These are phyloP conservation scores for Skeletonema tropicum DNA, from an alignment of 108 stramenopile genomes.

Conservation along the genomic window DNA sequence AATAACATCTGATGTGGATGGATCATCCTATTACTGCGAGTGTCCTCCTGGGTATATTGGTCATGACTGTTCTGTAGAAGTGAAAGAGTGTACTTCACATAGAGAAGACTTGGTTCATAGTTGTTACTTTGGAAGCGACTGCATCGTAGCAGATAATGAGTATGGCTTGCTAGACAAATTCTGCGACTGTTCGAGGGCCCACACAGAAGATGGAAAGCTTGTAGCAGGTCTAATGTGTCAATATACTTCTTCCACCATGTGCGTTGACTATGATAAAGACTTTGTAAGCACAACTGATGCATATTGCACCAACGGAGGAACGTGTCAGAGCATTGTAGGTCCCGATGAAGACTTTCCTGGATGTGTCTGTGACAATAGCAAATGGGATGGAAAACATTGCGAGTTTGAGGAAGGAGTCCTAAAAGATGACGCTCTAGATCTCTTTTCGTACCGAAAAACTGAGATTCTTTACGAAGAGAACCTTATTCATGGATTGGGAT, in stretches of 20 bases:
- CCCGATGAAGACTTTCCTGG: constrained; percentile 25
- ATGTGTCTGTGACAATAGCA: constrained; percentile 19
- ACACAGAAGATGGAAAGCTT: constrained; percentile 6
- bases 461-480: constrained; percentile 14
- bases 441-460: constrained; percentile 23
- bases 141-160: constrained; percentile 33
- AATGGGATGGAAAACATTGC: constrained; percentile 41
- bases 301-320: constrained; percentile 40
- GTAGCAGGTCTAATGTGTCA: constrained; percentile 39
- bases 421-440: constrained; percentile 38
- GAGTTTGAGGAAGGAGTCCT: constrained; percentile 29
- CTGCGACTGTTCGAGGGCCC: constrained; percentile 30
- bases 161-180: constrained; percentile 36
- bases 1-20: not conserved
- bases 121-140: constrained; percentile 38
- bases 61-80: constrained; percentile 21
- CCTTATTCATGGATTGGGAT: constrained; percentile 1
- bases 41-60: constrained; percentile 22
- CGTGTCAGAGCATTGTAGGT: constrained; percentile 22
- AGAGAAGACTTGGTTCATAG: constrained; percentile 33
- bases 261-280: constrained; percentile 2
- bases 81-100: constrained; percentile 16
- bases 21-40: constrained; percentile 11
- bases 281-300: constrained; percentile 17
- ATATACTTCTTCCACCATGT: constrained; percentile 22